A percentile compares a stretch with the other conserved stretches of the same genome.
Evolutionary conservation across 768 basidiomycete species (phyloP).

Genomic region (Strobilomyces confusus): DNA sequence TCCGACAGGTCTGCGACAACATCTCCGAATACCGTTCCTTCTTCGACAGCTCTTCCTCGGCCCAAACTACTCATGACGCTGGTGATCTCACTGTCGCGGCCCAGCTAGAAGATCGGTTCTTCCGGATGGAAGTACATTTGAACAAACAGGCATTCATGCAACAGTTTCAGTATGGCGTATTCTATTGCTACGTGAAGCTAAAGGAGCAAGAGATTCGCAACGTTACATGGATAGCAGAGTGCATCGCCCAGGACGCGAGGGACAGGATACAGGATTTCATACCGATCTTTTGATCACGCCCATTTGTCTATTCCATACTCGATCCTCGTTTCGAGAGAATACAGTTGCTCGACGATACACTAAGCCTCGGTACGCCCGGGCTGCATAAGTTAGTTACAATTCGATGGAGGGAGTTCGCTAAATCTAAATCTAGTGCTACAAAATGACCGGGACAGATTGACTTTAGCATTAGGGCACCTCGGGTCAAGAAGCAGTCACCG

Average conservation of each 20-base stretch:
- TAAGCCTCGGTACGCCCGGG: not conserved
- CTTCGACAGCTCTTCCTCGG: constrained; percentile 58
- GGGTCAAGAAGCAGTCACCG: not conserved
- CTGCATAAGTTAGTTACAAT: not conserved
- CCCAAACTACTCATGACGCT: constrained; percentile 33
- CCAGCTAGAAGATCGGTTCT: constrained; percentile 91
- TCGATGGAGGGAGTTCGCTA: not conserved
- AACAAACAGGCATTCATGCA: constrained; percentile 96
- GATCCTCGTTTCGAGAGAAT: not conserved
- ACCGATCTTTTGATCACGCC: constrained; percentile 66
- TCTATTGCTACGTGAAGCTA: constrained; percentile 88
- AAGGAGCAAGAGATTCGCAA: constrained; percentile 91
- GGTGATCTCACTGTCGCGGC: constrained; percentile 50
- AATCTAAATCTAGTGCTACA: not conserved
- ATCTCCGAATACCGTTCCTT: constrained; percentile 88
- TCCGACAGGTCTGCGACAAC: constrained; percentile 80
- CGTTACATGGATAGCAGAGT: constrained; percentile 94
- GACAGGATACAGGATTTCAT: constrained; percentile 96
- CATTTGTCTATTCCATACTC: constrained; percentile 1
- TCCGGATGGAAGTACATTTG: constrained; percentile 85
- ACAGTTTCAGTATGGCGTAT: constrained; percentile 93
- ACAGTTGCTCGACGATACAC: not conserved
- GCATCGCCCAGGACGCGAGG: constrained; percentile 94
- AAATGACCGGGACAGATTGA: not conserved
- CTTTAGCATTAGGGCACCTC: constrained; percentile 4